These are phyloP conservation scores for Mortierella sp. DNA, from an alignment of 371 early-diverging fungal genomes.

Conservation along the genomic window DNA sequence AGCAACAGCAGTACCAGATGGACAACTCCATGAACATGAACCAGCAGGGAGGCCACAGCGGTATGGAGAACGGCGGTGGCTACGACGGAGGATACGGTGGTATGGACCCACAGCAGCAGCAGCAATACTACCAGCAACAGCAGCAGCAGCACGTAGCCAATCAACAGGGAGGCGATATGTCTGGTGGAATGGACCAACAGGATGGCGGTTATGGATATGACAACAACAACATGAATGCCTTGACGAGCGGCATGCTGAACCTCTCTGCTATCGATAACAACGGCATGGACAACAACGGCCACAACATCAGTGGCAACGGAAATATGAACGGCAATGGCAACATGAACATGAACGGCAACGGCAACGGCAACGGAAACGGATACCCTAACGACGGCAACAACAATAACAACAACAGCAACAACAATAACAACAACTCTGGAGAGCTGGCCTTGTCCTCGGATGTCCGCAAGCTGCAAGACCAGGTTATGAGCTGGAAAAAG, in stretches of 20 bases:
- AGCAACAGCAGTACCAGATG: constrained; percentile 9
- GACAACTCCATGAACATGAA: constrained; percentile 9
- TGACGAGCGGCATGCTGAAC: constrained; percentile 29
- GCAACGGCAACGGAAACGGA: constrained; percentile 14
- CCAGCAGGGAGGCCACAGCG: constrained; percentile 10
- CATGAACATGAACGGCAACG: constrained; percentile 7
- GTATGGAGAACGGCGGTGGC: constrained; percentile 29
- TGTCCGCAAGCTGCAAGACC: constrained; percentile 47
- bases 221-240: constrained; percentile 24
- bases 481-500: constrained; percentile 47
- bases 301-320: constrained; percentile 8
- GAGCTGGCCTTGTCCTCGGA: constrained; percentile 29
- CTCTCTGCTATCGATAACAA: constrained; percentile 28
- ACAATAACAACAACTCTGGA: constrained; percentile 20
- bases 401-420: constrained; percentile 5
- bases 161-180: constrained; percentile 25
- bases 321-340: constrained; percentile 17
- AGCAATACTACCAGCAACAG: constrained; percentile 19
- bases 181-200: constrained; percentile 20
- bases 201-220: constrained; percentile 25
- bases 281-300: constrained; percentile 10
- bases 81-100: constrained; percentile 32
- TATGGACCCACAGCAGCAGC: constrained; percentile 21
- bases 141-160: constrained; percentile 10
- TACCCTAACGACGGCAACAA: background rate